Conservation (phyloP, 108 stramenopile genomes). For the Pinguiococcus pyrenoidosus region DNA sequence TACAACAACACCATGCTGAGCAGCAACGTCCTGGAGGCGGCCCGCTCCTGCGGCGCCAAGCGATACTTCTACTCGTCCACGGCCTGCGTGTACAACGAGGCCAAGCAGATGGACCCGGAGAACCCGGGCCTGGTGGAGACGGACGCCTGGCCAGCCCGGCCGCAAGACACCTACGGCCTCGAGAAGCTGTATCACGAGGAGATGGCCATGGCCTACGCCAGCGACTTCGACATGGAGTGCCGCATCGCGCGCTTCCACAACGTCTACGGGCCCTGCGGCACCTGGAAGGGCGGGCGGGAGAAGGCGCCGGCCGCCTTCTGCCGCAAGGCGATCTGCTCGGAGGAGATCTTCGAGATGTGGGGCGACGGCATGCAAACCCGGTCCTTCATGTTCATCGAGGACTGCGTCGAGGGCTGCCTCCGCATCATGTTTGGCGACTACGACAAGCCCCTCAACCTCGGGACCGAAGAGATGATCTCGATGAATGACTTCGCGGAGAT, state of each 20-base stretch:
- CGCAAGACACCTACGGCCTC: constrained; percentile 90
- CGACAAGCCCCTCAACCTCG: constrained; percentile 71
- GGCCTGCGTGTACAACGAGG: constrained; percentile 92
- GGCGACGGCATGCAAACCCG: constrained; percentile 88
- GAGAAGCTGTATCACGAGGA: constrained; percentile 92
- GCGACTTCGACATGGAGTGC: constrained; percentile 74
- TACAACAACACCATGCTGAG: constrained; percentile 92
- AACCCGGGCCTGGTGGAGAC: constrained; percentile 76
- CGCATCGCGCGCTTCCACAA: constrained; percentile 80
- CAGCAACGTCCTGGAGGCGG: constrained; percentile 90
- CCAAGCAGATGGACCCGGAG: constrained; percentile 81
- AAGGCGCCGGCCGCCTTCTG: constrained; percentile 96
- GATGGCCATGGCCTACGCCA: constrained; percentile 85
- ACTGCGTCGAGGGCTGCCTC: constrained; percentile 82
- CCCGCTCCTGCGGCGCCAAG: constrained; percentile 59
- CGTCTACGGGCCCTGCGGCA: constrained; percentile 85
- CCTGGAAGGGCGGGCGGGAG: constrained; percentile 91
- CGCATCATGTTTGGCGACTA: constrained; percentile 77
- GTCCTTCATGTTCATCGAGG: constrained; percentile 85
- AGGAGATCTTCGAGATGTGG: constrained; percentile 58
- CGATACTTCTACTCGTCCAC: constrained; percentile 76
- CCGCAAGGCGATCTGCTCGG: constrained; percentile 75
- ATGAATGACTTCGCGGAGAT: constrained; percentile 86
- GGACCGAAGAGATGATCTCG: constrained; percentile 79
- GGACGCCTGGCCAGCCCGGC: constrained; percentile 88